Evolutionary conservation across 83 land plant species (phyloP), one percentile per base, ranked within the genome.

Genomic region (Diphasiastrum complanatum): DNA sequence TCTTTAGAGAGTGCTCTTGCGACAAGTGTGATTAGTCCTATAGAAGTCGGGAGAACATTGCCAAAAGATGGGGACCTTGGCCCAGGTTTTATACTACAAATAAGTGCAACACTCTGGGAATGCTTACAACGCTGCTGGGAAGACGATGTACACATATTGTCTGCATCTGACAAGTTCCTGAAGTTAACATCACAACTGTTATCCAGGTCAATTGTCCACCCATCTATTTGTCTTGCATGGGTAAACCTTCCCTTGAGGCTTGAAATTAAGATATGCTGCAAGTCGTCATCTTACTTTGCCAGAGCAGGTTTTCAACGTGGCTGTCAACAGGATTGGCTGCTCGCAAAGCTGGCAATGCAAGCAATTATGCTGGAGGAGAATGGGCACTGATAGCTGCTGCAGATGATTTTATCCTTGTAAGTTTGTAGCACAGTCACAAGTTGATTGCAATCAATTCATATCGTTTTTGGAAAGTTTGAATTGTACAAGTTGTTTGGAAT

Each of bases 291-390:
- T n/a, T n/a, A n/a, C n/a, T n/a, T n/a, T n/a, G n/a, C n/a, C n/a
- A n/a, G n/a, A n/a, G 51, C 62, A 89, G 96, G 75, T 89, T 81
- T 53, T 55, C 85, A 28, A 83, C 78, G 31, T 89, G 96, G 96
- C 60, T 89, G 54, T 80, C 90, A 51, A 64, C 74, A 46, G 91
- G 87, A 24, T 64, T 89, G 45, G 70, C 70, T 67, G 91, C 87
- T 61, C 85, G 81, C 27, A 78, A 78, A 47, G 43, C 67, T n/a
- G 81, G 81, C 40, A 73, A 16, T 72, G 63, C 61, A 5, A 41
- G 56, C 12, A 50, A 67, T 26, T 54, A 51, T 61, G 35, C 77
- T 47, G 79, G 80, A 58, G 66, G 69, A 64, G 96, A 89, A 37
- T 85, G 85, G 87, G 96, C 87, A 37, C 50, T 83, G 26, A 54